A percentile compares a stretch with the other conserved stretches of the same genome.
phyloP scores from a whole-genome alignment of 2,329 filamentous ascomycete genomes.

The Claviceps paspali region DNA sequence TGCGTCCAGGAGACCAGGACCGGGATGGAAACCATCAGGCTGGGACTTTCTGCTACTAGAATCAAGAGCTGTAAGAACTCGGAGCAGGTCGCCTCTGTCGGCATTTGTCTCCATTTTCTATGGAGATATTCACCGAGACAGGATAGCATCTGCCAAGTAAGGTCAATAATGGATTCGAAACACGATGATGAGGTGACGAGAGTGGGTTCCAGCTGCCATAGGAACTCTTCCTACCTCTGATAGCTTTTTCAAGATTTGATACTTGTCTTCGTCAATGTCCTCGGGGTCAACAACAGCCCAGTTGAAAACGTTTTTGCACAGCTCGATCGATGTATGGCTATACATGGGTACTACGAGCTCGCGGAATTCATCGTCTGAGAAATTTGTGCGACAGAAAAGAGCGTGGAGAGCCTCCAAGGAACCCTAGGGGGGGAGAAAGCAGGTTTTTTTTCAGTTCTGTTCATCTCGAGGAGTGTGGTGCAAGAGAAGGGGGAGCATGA shows the following conservation, averaged over 20 bases:
- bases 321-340: constrained; percentile 49
- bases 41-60: constrained; percentile 66
- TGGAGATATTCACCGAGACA: constrained; percentile 75
- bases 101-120: constrained; percentile 54
- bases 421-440: constrained; percentile 36
- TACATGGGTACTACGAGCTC: constrained; percentile 70
- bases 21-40: constrained; percentile 85
- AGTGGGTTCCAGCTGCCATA: no score
- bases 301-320: constrained; percentile 60
- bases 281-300: constrained; percentile 69
- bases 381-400: constrained; percentile 59
- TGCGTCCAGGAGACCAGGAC: constrained; percentile 82
- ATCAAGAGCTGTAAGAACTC: constrained; percentile 70
- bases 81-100: constrained; percentile 47
- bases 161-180: constrained; percentile 4
- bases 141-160: constrained; percentile 54
- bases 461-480: not conserved
- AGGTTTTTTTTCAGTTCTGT: constrained; percentile 3
- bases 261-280: constrained; percentile 81
- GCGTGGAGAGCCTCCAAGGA: constrained; percentile 73
- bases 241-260: constrained; percentile 83
- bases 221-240: constrained; percentile 61
- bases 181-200: no score
- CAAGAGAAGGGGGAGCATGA: no score
- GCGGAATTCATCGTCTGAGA: constrained; percentile 63